phyloP scores from a whole-genome alignment of 495 filamentous ascomycete genomes.

The Hypoxylon lienhwacheense region DNA sequence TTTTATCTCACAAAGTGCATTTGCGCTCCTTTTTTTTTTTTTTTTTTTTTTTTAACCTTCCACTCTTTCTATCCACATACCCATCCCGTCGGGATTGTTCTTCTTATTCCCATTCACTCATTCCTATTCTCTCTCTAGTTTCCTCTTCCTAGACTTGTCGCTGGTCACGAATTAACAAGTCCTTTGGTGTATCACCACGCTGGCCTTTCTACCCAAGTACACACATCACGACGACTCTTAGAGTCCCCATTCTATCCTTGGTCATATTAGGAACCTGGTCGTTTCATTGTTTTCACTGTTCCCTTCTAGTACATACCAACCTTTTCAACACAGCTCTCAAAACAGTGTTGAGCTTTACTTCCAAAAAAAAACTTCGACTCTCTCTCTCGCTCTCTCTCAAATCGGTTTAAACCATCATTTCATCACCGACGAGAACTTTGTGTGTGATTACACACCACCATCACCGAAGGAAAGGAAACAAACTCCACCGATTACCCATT shows the following conservation, averaged over 20 bases:
- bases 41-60: too few relatives aligned
- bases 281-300: slow-evolving; percentile 37
- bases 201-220: slow-evolving; percentile 22
- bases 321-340: slow-evolving; percentile 15
- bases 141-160: slow-evolving; percentile 29
- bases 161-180: slow-evolving; percentile 35
- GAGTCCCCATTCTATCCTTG: slow-evolving; percentile 28
- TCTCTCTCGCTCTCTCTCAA: slow-evolving; percentile 18
- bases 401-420: not conserved
- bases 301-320: slow-evolving; percentile 29
- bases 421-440: slow-evolving; percentile 4
- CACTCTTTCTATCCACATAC: slow-evolving; percentile 23
- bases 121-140: slow-evolving; percentile 20
- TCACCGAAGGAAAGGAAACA: too few relatives aligned
- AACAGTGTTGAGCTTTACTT: slow-evolving; percentile 8
- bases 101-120: slow-evolving; percentile 33
- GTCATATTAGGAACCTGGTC: slow-evolving; percentile 33
- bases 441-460: slow-evolving; percentile 9
- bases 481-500: slow-evolving; percentile 23
- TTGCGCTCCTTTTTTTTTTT: slow-evolving; percentile 31
- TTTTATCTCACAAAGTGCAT: slow-evolving; percentile 24
- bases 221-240: slow-evolving; percentile 10
- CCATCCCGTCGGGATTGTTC: slow-evolving; percentile 18
- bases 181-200: slow-evolving; percentile 12
- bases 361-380: slow-evolving; percentile 8